Base-by-base conservation (phyloP, 345 rosid species). In the Chamaenerion angustifolium region DNA sequence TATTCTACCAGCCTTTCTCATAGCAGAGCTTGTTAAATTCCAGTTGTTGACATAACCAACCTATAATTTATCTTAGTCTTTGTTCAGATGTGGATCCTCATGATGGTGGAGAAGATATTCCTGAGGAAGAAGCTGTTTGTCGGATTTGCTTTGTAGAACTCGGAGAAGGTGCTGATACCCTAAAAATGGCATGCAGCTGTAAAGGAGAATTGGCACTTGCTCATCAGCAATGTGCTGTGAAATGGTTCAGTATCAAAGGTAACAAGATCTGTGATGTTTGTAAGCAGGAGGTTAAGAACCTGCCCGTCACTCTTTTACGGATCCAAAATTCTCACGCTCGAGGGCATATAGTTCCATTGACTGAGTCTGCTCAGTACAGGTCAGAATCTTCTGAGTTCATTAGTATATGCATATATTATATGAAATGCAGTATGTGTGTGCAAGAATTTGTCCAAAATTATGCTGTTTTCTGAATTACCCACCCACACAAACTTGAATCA, bases 211-310 rank as follows among this genome's bases (percentile, higher is more conserved):
- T 92, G 54, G 95, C 93, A 18, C 78, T 92, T 13, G 95, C 95
- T 17, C 98, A 92, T 66, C 76, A 80, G 72, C 85, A 82, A 49
- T 92, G 96, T 69, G 82, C 88, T 37, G 64, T 92, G 55, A 92
- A 92, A 79, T 92, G 96, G 98, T 92, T 92, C 68, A 87, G 83
- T 71, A 82, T 92, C 42, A 87, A 92, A 82, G 98, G 98, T 52
- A 92, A 92, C 77, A 65, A 79, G 70, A 92, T 73, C 25, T 92
- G 98, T 55, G 98, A 92, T 49, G 95, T 92, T 55, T 92, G 98
- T 78, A 92, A 84, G 65, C 76, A 87, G 71, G 98, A 92, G 49
- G 98, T 92, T 27, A 70, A 23, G 65, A 92, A 92, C 64, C 82
- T 92, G 42, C 93, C 98, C 10, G 98, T 92, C 53, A 87, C 98